phyloP scores from a whole-genome alignment of 176 grass and related monocot genomes.

The Eragrostis curvula region DNA sequence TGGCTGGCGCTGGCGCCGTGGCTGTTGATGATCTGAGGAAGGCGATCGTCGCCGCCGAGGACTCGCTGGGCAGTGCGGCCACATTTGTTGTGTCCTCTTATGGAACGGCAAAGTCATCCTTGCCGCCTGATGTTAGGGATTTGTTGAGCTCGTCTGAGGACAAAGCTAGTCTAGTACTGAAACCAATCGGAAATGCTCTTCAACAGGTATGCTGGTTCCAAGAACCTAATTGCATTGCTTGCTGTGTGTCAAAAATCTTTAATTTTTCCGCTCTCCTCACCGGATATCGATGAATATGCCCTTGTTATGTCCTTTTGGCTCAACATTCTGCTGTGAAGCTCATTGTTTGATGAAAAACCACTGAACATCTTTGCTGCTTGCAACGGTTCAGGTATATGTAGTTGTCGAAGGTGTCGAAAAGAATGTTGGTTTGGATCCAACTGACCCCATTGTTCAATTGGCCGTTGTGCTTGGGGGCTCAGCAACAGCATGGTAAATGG shows the following conservation, averaged over 20 bases:
- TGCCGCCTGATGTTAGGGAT: conserved; percentile 78
- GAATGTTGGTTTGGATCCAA: conserved; percentile 89
- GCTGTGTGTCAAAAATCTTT: neutral
- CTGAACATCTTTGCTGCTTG: conserved; percentile 6
- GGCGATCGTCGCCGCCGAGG: conserved; percentile 61
- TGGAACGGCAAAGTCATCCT: conserved; percentile 68
- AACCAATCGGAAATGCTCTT: conserved; percentile 70
- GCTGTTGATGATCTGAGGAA: conserved; percentile 68
- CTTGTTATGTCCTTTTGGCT: neutral
- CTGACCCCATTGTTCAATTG: conserved; percentile 82
- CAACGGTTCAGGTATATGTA: conserved; percentile 59
- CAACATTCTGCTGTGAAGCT: neutral
- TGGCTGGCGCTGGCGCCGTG: conserved; percentile 49
- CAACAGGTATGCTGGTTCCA: conserved; percentile 65
- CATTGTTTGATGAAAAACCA: neutral
- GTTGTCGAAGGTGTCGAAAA: conserved; percentile 81
- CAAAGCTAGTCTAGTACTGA: conserved; percentile 62
- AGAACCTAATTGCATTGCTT: neutral
- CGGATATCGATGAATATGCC: neutral
- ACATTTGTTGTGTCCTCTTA: conserved; percentile 74
- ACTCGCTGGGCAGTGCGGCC: conserved; percentile 64
- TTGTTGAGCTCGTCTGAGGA: conserved; percentile 80
- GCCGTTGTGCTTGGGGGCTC: conserved; percentile 76
- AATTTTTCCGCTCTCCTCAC: neutral
- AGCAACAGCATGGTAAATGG: conserved; percentile 66